A percentile compares a stretch with the other conserved stretches of the same genome.
phyloP scores from a whole-genome alignment of 805 yeast species.

The Zygosaccharomyces bailii region DNA sequence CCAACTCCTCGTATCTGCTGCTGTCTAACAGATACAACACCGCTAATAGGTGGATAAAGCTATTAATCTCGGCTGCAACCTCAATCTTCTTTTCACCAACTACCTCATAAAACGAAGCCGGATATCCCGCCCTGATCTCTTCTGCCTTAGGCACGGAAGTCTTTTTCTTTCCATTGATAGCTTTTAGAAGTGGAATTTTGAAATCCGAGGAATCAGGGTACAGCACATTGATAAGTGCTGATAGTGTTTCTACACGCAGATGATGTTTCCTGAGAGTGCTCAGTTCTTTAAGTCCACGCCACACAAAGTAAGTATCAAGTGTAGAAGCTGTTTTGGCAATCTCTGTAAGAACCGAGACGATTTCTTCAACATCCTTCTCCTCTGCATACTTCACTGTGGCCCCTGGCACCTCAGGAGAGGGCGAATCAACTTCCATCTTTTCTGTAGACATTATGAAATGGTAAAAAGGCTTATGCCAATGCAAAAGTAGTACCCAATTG shows the following conservation, averaged over 20 bases:
- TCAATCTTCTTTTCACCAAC: slow-evolving; percentile 32
- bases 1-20: slow-evolving; percentile 46
- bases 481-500: neutral
- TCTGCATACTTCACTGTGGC: slow-evolving; percentile 33
- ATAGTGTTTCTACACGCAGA: slow-evolving; percentile 52
- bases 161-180: slow-evolving; percentile 38
- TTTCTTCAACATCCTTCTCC: slow-evolving; percentile 33
- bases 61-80: slow-evolving; percentile 73
- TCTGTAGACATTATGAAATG: slow-evolving; percentile 19
- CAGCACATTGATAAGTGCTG: slow-evolving; percentile 48
- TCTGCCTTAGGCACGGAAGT: slow-evolving; percentile 37
- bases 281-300: slow-evolving; percentile 80
- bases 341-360: slow-evolving; percentile 35
- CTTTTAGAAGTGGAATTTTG: slow-evolving; percentile 42
- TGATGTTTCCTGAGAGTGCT: slow-evolving; percentile 63
- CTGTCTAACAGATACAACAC: slow-evolving; percentile 73
- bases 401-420: slow-evolving; percentile 24
- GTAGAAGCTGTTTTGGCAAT: slow-evolving; percentile 57
- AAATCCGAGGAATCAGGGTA: slow-evolving; percentile 51
- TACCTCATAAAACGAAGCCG: slow-evolving; percentile 34
- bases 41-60: slow-evolving; percentile 72
- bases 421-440: slow-evolving; percentile 27
- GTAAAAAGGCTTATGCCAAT: neutral
- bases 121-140: slow-evolving; percentile 31
- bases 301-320: slow-evolving; percentile 81